Base-by-base conservation (phyloP, 345 rosid genomes). In the Cardiospermum halicacabum region DNA sequence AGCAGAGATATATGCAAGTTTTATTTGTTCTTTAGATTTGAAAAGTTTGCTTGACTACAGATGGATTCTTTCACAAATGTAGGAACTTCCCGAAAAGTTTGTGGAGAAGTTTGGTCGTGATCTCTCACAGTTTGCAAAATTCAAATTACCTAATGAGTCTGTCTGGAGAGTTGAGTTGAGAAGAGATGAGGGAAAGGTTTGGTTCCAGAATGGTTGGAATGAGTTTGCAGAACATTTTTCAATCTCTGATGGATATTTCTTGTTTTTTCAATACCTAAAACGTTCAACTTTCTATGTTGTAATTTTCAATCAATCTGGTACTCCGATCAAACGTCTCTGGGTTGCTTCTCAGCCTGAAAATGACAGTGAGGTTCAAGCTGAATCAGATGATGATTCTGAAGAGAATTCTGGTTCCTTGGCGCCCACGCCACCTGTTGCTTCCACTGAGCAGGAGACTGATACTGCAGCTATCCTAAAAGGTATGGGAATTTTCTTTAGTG, bases 191-290 rank as follows among this genome's bases (percentile, higher is more conserved):
- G 45, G 27, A 19, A 72, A 53, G 36, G 25, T 69, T 22, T 80
- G 84, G 82, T 70, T 77, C 66, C 59, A 69, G 15, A 32, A 18
- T 34, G 80, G 82, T 22, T 78, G 85, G 82, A 58, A 69, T 27
- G 72, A 70, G 39, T 81, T 78, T 32, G 11, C 63, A 3, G 67
- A 64, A 19, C 58, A 19, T 65, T 69, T 63, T 57, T 70, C 82
- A 34, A 63, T 81, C 42, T 22, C 40, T 27, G 32, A 36, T 31
- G 85, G 82, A 2, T 49, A 70, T 68, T 61, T 78, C 58, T 27
- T 81, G 73, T 47, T 76, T 60, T 78, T 81, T 39, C 59, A 56
- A 53, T 78, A 81, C 37, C 77, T 61, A 64, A 78, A 78, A 51
- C 55, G 64, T 42, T 78, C 82, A 6, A 55, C 43, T 61, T 81